A percentile compares a stretch with the other conserved stretches of the same genome.
phyloP scores from a whole-genome alignment of 192 early-diverging fungal genomes.

The Coemansia sp. region DNA sequence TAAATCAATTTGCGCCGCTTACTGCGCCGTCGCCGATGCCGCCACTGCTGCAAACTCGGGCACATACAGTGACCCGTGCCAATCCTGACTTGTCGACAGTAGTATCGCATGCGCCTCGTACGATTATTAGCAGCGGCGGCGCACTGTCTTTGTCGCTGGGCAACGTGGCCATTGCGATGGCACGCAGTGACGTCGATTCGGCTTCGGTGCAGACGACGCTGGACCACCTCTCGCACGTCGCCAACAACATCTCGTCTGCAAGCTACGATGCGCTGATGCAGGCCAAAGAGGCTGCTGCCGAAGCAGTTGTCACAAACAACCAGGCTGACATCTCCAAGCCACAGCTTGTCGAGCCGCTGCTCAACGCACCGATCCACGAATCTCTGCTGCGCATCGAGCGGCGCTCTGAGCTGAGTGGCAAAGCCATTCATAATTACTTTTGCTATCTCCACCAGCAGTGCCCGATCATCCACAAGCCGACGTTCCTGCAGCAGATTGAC shows the following conservation, averaged over 20 bases:
- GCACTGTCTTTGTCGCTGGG: constrained; percentile 40
- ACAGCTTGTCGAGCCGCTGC: not conserved
- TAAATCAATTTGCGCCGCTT: constrained; percentile 16
- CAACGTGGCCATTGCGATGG: constrained; percentile 42
- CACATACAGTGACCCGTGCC: not conserved
- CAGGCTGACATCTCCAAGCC: not conserved
- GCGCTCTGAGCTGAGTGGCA: constrained; percentile 21
- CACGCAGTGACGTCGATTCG: constrained; percentile 19
- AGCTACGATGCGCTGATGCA: constrained; percentile 22
- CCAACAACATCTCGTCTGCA: constrained; percentile 22
- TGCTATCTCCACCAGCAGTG: constrained; percentile 49
- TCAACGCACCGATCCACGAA: constrained; percentile 17
- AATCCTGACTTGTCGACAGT: not conserved
- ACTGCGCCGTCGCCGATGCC: constrained; percentile 32
- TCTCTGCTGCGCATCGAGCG: constrained; percentile 39
- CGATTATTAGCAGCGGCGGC: constrained; percentile 1
- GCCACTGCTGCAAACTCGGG: constrained; percentile 16
- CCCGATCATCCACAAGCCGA: constrained; percentile 52
- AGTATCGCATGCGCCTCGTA: not conserved
- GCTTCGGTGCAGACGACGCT: constrained; percentile 32
- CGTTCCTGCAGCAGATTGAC: constrained; percentile 35
- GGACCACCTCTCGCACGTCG: constrained; percentile 37
- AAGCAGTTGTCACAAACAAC: constrained; percentile 9
- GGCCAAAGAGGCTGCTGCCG: constrained; percentile 21
- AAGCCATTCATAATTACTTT: constrained; percentile 47